Conservation (phyloP, 805 yeast genomes). For the Maudiozyma pseudohumilis region DNA sequence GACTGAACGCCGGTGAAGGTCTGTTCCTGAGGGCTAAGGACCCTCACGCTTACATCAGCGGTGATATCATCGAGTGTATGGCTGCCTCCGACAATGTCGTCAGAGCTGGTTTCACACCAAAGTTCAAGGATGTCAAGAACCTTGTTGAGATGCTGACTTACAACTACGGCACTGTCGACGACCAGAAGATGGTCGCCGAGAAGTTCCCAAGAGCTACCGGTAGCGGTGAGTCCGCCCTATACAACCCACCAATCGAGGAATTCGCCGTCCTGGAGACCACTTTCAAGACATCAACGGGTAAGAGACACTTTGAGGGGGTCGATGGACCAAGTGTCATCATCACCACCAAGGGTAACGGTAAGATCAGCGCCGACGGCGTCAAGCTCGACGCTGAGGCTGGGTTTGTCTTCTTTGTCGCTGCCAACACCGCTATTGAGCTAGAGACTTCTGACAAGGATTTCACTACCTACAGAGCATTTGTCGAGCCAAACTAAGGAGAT, state of each 20-base stretch:
- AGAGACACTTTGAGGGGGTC: conserved; percentile 49
- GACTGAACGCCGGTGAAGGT: conserved; percentile 81
- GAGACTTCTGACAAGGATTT: conserved; percentile 43
- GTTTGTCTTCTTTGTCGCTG: conserved; percentile 75
- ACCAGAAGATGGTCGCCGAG: conserved; percentile 78
- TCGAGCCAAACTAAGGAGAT: conserved; percentile 50
- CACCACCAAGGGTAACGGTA: conserved; percentile 73
- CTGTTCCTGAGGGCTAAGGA: conserved; percentile 94
- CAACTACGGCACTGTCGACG: conserved; percentile 77
- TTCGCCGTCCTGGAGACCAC: conserved; percentile 84
- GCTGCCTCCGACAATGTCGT: conserved; percentile 98
- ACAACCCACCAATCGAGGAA: conserved; percentile 95
- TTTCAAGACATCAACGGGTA: conserved; percentile 38
- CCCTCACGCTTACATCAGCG: conserved; percentile 95
- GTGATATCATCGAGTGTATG: conserved; percentile 99
- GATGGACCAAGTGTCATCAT: conserved; percentile 85
- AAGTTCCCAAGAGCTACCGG: conserved; percentile 45
- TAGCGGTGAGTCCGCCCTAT: conserved; percentile 56
- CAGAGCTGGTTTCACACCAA: conserved; percentile 98
- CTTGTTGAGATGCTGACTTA: conserved; percentile 88
- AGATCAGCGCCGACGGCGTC: conserved; percentile 34
- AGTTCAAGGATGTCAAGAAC: conserved; percentile 88
- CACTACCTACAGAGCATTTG: conserved; percentile 84
- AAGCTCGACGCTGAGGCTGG: conserved; percentile 54
- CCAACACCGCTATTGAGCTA: conserved; percentile 57